These are phyloP conservation scores for Aspergillus neoniger DNA, from an alignment of 2,329 filamentous ascomycete genomes.

Conservation along the genomic window DNA sequence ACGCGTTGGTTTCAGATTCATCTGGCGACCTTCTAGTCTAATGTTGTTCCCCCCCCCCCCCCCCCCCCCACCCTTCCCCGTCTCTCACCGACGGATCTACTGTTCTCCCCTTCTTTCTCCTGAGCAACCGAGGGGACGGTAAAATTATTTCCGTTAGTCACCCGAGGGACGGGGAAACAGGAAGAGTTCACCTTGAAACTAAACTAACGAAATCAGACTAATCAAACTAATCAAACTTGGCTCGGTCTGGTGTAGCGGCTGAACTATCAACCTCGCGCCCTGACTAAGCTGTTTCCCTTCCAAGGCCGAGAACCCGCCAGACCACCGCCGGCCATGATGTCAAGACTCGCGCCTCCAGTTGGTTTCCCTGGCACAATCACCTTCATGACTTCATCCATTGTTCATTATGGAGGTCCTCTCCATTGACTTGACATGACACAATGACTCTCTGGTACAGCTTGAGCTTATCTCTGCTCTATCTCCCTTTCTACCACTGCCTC, in stretches of 20 bases:
- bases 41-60: neutral
- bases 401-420: neutral
- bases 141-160: neutral
- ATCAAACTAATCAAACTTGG: too few species aligned
- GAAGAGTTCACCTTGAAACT: too few species aligned
- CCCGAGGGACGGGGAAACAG: neutral
- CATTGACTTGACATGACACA: neutral
- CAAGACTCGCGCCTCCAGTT: neutral
- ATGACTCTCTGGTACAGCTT: neutral
- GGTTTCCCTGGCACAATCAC: neutral
- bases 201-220: too few species aligned
- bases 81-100: neutral
- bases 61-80: neutral
- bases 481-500: neutral
- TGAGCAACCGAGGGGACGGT: neutral
- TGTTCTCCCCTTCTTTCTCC: neutral
- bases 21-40: neutral
- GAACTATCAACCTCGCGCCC: neutral
- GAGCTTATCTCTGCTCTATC: neutral
- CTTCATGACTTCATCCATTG: neutral
- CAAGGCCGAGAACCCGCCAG: neutral
- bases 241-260: too few species aligned
- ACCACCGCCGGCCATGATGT: neutral
- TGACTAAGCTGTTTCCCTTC: neutral
- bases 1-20: slow-evolving; percentile 3